Percentiles rank a stretch among this genome's conserved stretches.
Evolutionary conservation across 1,139 yeast genomes (phyloP).

Genomic region (Candida tropicalis): DNA sequence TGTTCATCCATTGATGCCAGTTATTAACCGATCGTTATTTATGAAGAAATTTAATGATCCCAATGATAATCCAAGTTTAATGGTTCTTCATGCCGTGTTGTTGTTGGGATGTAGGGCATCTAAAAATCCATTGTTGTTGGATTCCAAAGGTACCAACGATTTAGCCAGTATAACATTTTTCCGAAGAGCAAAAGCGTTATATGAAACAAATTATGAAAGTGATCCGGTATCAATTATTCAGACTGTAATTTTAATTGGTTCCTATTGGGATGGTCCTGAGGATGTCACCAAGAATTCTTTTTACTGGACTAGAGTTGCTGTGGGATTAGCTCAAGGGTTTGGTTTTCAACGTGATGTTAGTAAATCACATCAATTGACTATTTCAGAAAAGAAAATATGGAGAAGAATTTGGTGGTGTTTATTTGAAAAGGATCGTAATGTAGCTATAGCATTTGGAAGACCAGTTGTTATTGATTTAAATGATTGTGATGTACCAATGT

Average conservation of each 20-base stretch:
- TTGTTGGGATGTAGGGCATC: slow-evolving; percentile 71
- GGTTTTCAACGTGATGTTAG: slow-evolving; percentile 67
- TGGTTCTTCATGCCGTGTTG: slow-evolving; percentile 69
- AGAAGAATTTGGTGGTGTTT: slow-evolving; percentile 82
- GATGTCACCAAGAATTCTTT: slow-evolving; percentile 73
- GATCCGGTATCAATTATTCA: slow-evolving; percentile 71
- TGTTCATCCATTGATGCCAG: slow-evolving; percentile 72
- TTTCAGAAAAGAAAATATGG: slow-evolving; percentile 58
- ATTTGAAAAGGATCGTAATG: slow-evolving; percentile 69
- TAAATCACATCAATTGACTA: slow-evolving; percentile 32
- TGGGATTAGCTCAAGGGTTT: slow-evolving; percentile 76
- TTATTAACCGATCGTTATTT: slow-evolving; percentile 66
- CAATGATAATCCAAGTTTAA: slow-evolving; percentile 64
- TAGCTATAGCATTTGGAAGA: slow-evolving; percentile 77
- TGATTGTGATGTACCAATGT: slow-evolving; percentile 80
- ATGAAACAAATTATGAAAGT: slow-evolving; percentile 71
- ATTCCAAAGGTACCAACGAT: slow-evolving; percentile 56
- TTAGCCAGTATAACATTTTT: slow-evolving; percentile 68
- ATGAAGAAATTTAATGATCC: slow-evolving; percentile 60
- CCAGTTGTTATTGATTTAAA: slow-evolving; percentile 71
- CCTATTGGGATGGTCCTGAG: slow-evolving; percentile 81
- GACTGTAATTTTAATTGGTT: slow-evolving; percentile 64
- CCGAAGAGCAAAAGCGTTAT: slow-evolving; percentile 76
- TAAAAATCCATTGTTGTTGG: slow-evolving; percentile 57
- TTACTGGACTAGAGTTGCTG: slow-evolving; percentile 78